Base-by-base conservation (phyloP, 2,329 filamentous ascomycete species). In the Trichoderma arundinaceum region DNA sequence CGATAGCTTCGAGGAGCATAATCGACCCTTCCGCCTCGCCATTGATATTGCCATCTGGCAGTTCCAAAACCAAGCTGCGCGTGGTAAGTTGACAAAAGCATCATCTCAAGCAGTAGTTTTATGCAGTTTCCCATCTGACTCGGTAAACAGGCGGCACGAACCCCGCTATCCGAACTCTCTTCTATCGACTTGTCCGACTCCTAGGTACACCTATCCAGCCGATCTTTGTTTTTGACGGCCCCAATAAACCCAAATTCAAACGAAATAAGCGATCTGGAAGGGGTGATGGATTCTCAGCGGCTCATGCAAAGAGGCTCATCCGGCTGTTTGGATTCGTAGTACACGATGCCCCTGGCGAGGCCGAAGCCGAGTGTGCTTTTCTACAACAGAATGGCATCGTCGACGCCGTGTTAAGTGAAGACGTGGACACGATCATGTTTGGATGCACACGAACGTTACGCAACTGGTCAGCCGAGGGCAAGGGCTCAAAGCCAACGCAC, bases 341-440 rank as follows among this genome's bases (percentile, higher is more conserved):
- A 56, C 93, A 98, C 76, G 88, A 92, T 72, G 95, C 95, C 6
- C 95, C 94, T 0, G 95, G 95, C 9, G 95, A 99, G 75, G 95
- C 94, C 3, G 95, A 99, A 76, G 95, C 95, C 1, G 95, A 99
- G 78, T 99, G 95, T 70, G 95, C 95, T 0, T 79, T 95, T 15
- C 78, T 99, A 3, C 94, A 99, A 74, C 84, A 85, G 66, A 85
- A 89, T 52, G 93, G 92, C 0, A 82, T 97, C 8, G 94, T 97
- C 1, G 95, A 99, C 76, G 94, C 92, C 0, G 95, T 98, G 1
- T 82, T 99, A 71, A 97, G 92, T 76, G 94, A 99, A 76, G 95
- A 99, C 81, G 93, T 97, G 49, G 95, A 99, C 75, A 95, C 94
- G 1, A 86, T 98, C 72, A 98, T 98, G 94, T 98, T 98, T 79